Evolutionary conservation across 2,329 filamentous ascomycete species (phyloP).

Genomic region (Epicoccum nigrum): DNA sequence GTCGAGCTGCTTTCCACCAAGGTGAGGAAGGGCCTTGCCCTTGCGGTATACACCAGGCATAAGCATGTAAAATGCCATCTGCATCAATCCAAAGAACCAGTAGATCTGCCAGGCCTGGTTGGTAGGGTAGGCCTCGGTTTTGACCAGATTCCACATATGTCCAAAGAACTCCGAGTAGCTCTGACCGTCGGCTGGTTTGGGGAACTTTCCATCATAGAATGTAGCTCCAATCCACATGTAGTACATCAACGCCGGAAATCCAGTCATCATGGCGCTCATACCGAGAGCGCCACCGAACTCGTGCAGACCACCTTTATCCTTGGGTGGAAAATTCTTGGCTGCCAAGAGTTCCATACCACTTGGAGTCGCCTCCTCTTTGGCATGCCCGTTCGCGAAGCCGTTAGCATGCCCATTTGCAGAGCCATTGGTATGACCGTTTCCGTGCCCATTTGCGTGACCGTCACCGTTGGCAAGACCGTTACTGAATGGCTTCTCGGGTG

Average conservation of each 20-base stretch:
- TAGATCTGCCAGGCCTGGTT: constrained; percentile 88
- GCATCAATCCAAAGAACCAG: constrained; percentile 89
- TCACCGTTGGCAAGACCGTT: constrained; percentile 19
- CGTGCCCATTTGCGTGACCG: constrained; percentile 41
- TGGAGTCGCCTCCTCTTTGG: constrained; percentile 21
- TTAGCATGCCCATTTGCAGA: constrained; percentile 36
- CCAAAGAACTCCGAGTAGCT: constrained; percentile 71
- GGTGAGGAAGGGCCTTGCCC: constrained; percentile 85
- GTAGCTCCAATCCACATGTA: constrained; percentile 99
- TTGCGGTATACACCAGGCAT: constrained; percentile 87
- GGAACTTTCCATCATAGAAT: constrained; percentile 87
- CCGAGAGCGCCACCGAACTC: constrained; percentile 93
- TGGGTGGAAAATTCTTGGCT: constrained; percentile 42
- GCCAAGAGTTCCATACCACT: constrained; percentile 38
- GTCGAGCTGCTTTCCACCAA: constrained; percentile 80
- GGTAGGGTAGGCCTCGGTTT: constrained; percentile 83
- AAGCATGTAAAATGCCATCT: constrained; percentile 80
- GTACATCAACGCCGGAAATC: constrained; percentile 95
- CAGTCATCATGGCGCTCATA: constrained; percentile 82
- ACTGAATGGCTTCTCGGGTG: background rate
- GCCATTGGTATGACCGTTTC: too few relatives aligned
- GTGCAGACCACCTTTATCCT: constrained; percentile 58
- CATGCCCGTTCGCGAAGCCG: constrained; percentile 42
- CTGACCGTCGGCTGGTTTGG: constrained; percentile 69
- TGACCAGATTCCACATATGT: constrained; percentile 74